Percentiles rank a stretch among this genome's conserved stretches.
Evolutionary conservation across 2,329 filamentous ascomycete species (phyloP).

Genomic region (Trichoderma atroviride): DNA sequence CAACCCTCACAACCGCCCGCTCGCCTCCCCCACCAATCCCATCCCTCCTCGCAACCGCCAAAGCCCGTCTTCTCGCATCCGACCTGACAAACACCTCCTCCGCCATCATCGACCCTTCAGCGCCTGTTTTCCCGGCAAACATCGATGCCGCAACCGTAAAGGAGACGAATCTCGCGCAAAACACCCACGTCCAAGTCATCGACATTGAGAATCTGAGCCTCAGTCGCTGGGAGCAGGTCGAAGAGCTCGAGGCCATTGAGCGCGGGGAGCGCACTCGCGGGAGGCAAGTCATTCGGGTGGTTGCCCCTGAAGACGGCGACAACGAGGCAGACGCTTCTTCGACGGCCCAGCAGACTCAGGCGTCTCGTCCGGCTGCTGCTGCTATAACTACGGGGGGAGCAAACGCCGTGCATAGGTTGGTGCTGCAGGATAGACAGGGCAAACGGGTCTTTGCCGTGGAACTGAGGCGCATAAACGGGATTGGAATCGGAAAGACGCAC

Average conservation of each 20-base stretch:
- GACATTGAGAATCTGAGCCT: slow-evolving; percentile 82
- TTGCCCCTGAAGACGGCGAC: slow-evolving; percentile 45
- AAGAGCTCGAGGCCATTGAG: slow-evolving; percentile 73
- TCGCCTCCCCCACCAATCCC: slow-evolving; percentile 64
- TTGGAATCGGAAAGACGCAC: slow-evolving; percentile 64
- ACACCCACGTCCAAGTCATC: slow-evolving; percentile 78
- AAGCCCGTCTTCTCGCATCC: slow-evolving; percentile 75
- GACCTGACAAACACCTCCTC: slow-evolving; percentile 63
- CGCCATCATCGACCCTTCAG: slow-evolving; percentile 45
- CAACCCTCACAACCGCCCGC: slow-evolving; percentile 60
- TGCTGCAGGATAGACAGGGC: slow-evolving; percentile 79
- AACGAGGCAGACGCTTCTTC: slow-evolving; percentile 49
- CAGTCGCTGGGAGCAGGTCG: slow-evolving; percentile 84
- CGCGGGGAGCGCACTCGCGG: slow-evolving; percentile 75
- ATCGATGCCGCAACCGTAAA: slow-evolving; percentile 55
- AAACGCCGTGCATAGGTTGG: slow-evolving; percentile 72
- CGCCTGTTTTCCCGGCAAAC: slow-evolving; percentile 54
- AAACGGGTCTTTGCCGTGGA: slow-evolving; percentile 73
- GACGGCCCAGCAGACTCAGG: slow-evolving; percentile 16
- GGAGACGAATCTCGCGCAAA: slow-evolving; percentile 59
- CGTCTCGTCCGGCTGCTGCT: slow-evolving; percentile 23
- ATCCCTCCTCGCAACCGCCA: slow-evolving; percentile 75
- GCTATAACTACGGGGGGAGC: slow-evolving; percentile 36
- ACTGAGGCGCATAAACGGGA: slow-evolving; percentile 63
- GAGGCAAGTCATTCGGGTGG: slow-evolving; percentile 72